Conservation (phyloP, 1,284 basidiomycete genomes). For the Malassezia restricta region DNA sequence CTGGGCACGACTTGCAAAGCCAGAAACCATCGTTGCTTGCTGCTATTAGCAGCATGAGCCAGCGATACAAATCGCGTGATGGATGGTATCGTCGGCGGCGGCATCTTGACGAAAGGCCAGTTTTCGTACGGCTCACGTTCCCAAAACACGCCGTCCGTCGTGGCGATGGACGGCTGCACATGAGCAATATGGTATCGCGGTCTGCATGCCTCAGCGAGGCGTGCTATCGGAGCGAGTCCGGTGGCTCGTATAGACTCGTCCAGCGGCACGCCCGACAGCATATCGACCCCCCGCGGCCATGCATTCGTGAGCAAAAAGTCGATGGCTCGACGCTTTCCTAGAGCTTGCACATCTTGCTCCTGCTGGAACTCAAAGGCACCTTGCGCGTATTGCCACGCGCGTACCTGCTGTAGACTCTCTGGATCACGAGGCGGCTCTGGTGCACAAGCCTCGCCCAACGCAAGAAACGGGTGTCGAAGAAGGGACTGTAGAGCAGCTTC, state of each 20-base stretch:
- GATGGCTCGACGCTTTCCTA: constrained; percentile 19
- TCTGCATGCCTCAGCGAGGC: constrained; percentile 18
- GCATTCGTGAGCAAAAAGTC: constrained; percentile 35
- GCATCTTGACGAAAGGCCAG: constrained; percentile 9
- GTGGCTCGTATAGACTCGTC: constrained; percentile 16
- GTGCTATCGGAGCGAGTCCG: constrained; percentile 25
- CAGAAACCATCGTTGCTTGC: constrained; percentile 40
- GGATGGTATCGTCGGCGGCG: neutral
- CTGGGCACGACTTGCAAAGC: constrained; percentile 18
- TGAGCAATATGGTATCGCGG: constrained; percentile 38
- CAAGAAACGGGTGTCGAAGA: constrained; percentile 7
- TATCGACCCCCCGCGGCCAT: constrained; percentile 33
- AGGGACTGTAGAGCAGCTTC: neutral
- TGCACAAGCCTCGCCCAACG: constrained; percentile 4
- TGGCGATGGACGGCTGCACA: constrained; percentile 13
- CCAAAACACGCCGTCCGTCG: constrained; percentile 28
- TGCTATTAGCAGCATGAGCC: constrained; percentile 29
- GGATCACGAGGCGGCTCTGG: constrained; percentile 11
- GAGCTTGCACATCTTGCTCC: constrained; percentile 5
- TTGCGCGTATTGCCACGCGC: neutral
- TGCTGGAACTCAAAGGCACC: constrained; percentile 11
- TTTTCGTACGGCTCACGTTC: constrained; percentile 37
- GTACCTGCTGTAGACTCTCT: constrained; percentile 21
- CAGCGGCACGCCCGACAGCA: constrained; percentile 14
- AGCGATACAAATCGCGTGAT: constrained; percentile 35